Evolutionary conservation across 352 stramenopile genomes (phyloP), one percentile per base, ranked within the genome.

Genomic region (Phytophthora constricta): DNA sequence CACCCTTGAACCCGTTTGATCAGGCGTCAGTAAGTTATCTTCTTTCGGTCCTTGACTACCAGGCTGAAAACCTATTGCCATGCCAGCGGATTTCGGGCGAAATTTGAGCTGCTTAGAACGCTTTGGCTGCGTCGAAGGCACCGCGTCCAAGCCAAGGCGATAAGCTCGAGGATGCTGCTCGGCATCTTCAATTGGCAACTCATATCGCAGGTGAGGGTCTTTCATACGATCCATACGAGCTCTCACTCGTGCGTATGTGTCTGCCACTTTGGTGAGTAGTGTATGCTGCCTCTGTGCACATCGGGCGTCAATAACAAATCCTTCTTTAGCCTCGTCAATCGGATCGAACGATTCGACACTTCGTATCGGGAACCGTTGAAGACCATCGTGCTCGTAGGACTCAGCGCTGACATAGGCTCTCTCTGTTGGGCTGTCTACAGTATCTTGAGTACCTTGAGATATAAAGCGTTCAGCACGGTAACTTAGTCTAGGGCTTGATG

Each of bases 131-230:
- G 70, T 76, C 5, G 76, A 83, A 25, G 66, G 77, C 2, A 84
- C 65, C 0, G 64, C 31, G 5, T 86, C 68, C 20, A 91, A 72
- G 3, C 83, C 83, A 16, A 89, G 77, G 2, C 83, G 80, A 55
- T 87, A 89, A 3, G 80, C 58, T 26, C 80, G 76, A 52, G 67
- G 61, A 45, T 79, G 69, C 2, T 68, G 42, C 17, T 41, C 31
- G 10, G 56, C 34, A 31, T 86, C 73, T 48, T 89, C 79, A 5
- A 91, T 43, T 14, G 83, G 83, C 9, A 91, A 58, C 14, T 72
- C 58, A 42, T 91, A 91, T 20, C 83, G 60, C 19, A 74, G 23
- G 1, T 67, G 71, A 0, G 79, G 74, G 25, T 87, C 72, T 62
- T 85, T 88, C 4, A 65, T 39, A 5, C 71, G 54, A 22, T 79